Percentiles rank a stretch among this genome's conserved stretches.
These are phyloP conservation scores for Microstroma glucosiphilum DNA, from an alignment of 1,284 basidiomycete species.

Conservation along the genomic window DNA sequence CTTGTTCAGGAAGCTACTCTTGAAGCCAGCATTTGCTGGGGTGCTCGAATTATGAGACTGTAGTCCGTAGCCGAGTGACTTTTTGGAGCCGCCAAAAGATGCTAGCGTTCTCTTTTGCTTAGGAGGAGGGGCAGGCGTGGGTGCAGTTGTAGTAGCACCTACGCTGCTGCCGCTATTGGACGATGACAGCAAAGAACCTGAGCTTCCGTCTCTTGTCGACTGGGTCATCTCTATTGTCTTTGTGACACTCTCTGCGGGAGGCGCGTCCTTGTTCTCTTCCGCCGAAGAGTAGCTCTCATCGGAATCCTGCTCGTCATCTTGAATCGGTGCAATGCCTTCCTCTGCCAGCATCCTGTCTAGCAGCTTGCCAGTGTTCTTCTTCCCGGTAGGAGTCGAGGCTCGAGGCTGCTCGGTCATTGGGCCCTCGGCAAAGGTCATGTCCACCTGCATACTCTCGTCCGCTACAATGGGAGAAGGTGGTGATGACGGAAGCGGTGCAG, in stretches of 20 bases:
- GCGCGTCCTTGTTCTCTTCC: constrained; percentile 20
- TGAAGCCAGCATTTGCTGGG: constrained; percentile 15
- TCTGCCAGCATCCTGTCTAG: not conserved
- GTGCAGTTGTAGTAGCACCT: constrained; percentile 1
- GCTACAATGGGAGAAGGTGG: not conserved
- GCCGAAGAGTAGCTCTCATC: constrained; percentile 7
- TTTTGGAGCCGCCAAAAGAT: constrained; percentile 1
- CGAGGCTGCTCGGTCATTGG: not conserved
- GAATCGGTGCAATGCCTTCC: not conserved
- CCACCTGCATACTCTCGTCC: constrained; percentile 6
- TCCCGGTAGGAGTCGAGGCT: constrained; percentile 5
- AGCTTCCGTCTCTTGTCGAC: not conserved
- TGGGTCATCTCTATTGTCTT: constrained; percentile 10
- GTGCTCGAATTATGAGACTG: constrained; percentile 8
- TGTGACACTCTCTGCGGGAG: constrained; percentile 9
- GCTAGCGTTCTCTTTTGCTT: not conserved
- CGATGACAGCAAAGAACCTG: too few species aligned
- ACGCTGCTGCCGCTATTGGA: not conserved
- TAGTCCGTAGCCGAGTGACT: constrained; percentile 1
- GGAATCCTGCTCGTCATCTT: not conserved
- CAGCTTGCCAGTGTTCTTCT: not conserved
- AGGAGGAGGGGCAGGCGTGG: not conserved
- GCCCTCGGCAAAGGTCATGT: not conserved
- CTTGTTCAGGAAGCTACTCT: constrained; percentile 44
- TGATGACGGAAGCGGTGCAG: not conserved